Conservation (phyloP, 2,329 filamentous ascomycete genomes). For the Hawksworthiomyces lignivorus region DNA sequence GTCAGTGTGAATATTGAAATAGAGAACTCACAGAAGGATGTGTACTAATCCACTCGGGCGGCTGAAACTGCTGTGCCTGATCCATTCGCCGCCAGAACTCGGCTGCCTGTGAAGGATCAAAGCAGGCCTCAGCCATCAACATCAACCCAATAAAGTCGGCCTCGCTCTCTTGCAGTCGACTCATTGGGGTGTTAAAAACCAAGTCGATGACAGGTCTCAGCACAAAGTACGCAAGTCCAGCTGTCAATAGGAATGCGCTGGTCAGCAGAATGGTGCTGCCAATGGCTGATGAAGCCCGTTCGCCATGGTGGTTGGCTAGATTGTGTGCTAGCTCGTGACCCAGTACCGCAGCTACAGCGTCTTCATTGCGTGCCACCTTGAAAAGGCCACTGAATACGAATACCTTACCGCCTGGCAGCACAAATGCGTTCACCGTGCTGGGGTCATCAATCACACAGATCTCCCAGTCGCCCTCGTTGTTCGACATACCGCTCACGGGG, state of each 20-base stretch:
- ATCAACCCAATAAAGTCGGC: slow-evolving; percentile 75
- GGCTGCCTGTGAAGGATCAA: slow-evolving; percentile 59
- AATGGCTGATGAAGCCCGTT: slow-evolving; percentile 49
- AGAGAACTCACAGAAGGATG: slow-evolving; percentile 57
- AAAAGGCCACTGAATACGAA: slow-evolving; percentile 72
- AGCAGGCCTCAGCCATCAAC: slow-evolving; percentile 78
- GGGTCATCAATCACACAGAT: slow-evolving; percentile 65
- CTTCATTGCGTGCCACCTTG: slow-evolving; percentile 56
- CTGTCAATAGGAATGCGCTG: slow-evolving; percentile 41
- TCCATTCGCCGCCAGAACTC: slow-evolving; percentile 64
- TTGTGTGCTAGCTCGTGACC: slow-evolving; percentile 77
- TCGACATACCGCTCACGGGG: slow-evolving; percentile 54
- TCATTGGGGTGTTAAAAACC: slow-evolving; percentile 60
- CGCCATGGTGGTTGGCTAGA: slow-evolving; percentile 59
- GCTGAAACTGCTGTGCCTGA: slow-evolving; percentile 34
- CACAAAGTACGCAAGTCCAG: slow-evolving; percentile 31
- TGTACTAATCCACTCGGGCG: slow-evolving; percentile 67
- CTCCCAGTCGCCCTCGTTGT: slow-evolving; percentile 53
- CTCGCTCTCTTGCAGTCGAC: slow-evolving; percentile 64
- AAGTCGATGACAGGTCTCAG: slow-evolving; percentile 49
- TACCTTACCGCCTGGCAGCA: slow-evolving; percentile 70
- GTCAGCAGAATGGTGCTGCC: slow-evolving; percentile 45
- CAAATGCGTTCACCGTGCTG: slow-evolving; percentile 63
- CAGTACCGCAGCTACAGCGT: slow-evolving; percentile 65
- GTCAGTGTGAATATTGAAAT: background rate